These are phyloP conservation scores for Oropetium thomaeum DNA, from an alignment of 176 grass and related monocot species.

Conservation along the genomic window DNA sequence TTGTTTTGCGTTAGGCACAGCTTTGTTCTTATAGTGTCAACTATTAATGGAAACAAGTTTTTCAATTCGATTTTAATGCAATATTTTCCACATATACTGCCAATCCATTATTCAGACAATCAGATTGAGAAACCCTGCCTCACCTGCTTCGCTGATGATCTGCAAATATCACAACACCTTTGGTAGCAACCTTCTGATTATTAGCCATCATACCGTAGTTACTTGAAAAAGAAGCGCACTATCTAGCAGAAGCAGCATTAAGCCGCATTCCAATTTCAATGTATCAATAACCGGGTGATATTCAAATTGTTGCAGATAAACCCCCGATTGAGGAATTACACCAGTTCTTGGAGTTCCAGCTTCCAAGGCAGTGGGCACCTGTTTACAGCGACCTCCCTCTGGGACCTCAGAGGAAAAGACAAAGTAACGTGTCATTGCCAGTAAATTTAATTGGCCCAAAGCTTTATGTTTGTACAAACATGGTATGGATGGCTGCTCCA, in stretches of 20 bases:
- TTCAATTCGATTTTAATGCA: not conserved
- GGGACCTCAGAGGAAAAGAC: constrained; percentile 82
- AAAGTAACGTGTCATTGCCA: constrained; percentile 78
- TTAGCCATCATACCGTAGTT: not conserved
- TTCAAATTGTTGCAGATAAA: constrained; percentile 64
- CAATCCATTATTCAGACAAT: constrained; percentile 11
- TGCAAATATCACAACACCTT: not conserved
- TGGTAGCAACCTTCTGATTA: not conserved
- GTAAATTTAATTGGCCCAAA: constrained; percentile 89
- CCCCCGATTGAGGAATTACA: constrained; percentile 86
- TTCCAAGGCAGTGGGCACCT: constrained; percentile 97
- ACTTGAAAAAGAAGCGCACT: not conserved
- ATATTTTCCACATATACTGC: not conserved
- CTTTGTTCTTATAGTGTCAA: not conserved
- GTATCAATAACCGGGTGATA: constrained; percentile 16
- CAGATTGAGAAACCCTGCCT: not conserved
- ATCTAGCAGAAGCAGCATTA: constrained; percentile 14
- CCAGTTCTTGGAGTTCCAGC: constrained; percentile 97
- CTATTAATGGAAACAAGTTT: not conserved
- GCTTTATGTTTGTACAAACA: constrained; percentile 88
- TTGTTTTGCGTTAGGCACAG: not conserved
- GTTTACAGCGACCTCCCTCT: constrained; percentile 88
- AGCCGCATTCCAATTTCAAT: not conserved
- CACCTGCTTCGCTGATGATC: not conserved
- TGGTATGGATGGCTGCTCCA: constrained; percentile 46